A percentile compares a stretch with the other conserved stretches of the same genome.
Evolutionary conservation across 2,329 filamentous ascomycete genomes (phyloP).

Genomic region (Penicillium sp.): DNA sequence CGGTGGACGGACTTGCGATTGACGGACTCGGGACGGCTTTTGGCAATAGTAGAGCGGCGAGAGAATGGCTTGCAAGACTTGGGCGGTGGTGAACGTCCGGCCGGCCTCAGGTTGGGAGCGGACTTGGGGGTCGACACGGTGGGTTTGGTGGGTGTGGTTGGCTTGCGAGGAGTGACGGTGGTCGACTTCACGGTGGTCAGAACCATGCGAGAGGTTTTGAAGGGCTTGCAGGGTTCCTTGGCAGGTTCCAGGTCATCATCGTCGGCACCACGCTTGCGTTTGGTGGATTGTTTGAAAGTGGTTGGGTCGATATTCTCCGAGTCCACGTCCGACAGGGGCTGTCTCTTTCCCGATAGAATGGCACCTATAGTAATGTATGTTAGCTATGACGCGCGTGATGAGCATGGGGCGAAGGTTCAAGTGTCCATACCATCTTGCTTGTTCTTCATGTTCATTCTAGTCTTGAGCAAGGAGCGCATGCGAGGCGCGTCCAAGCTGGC

Average conservation of each 20-base stretch:
- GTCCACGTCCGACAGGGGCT: no score
- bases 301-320: constrained; percentile 52
- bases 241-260: no score
- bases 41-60: constrained; percentile 56
- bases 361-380: constrained; percentile 3
- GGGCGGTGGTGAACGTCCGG: constrained; percentile 67
- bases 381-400: no score
- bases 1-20: constrained; percentile 40
- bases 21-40: constrained; percentile 58
- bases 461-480: no score
- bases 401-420: no score
- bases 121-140: constrained; percentile 42
- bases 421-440: constrained; percentile 26
- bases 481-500: constrained; percentile 27
- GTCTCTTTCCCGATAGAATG: constrained; percentile 16
- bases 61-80: constrained; percentile 62
- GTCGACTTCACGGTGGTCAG: no score
- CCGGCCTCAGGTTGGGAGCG: constrained; percentile 56
- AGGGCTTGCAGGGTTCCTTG: constrained; percentile 41
- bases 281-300: constrained; percentile 43
- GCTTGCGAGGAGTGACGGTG: no score
- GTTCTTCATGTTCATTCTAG: no score
- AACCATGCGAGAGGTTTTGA: constrained; percentile 39
- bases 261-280: constrained; percentile 40
- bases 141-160: constrained; percentile 21